These are phyloP conservation scores for Inga oerstediana DNA, from an alignment of 306 rosid genomes.

Conservation along the genomic window DNA sequence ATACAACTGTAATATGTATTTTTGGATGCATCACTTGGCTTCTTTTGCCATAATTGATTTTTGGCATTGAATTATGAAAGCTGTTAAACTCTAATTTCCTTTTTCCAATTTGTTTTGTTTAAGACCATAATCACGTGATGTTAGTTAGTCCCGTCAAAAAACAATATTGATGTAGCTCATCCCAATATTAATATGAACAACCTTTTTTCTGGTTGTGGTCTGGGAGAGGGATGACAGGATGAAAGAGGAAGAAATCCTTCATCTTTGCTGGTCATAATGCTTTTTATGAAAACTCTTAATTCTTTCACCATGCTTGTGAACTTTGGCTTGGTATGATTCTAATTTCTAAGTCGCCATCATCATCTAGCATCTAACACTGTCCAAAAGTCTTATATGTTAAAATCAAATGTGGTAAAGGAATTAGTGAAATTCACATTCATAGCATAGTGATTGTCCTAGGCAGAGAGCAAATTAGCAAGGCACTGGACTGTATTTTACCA, in stretches of 20 bases:
- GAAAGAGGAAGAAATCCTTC: background rate
- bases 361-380: background rate
- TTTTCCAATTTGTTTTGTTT: slow-evolving; percentile 12
- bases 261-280: background rate
- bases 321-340: background rate
- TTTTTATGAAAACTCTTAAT: background rate
- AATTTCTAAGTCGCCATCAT: background rate
- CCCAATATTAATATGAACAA: background rate
- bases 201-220: background rate
- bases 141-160: background rate
- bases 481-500: background rate
- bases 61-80: background rate
- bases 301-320: background rate
- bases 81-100: background rate
- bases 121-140: background rate
- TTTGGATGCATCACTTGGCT: background rate
- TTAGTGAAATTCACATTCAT: background rate
- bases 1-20: background rate
- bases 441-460: background rate
- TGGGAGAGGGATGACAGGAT: slow-evolving; percentile 1
- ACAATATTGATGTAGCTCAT: background rate
- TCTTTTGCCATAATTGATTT: slow-evolving; percentile 4
- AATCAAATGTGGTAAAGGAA: background rate
- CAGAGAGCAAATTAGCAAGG: background rate
- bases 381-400: background rate